Evolutionary conservation across 768 basidiomycete genomes (phyloP).

Genomic region (Crepidotus variabilis): DNA sequence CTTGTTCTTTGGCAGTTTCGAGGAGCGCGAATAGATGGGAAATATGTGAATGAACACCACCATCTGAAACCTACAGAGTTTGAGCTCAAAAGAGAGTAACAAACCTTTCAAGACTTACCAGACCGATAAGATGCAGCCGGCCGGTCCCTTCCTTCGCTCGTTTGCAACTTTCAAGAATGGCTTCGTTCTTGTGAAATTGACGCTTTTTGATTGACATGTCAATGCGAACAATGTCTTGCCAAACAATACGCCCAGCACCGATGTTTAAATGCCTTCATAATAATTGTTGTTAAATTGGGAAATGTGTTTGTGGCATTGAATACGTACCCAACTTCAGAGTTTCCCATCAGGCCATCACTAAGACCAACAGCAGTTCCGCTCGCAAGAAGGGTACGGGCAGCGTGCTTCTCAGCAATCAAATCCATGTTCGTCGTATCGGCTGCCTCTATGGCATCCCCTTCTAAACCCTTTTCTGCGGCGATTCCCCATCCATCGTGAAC

Average conservation of each 20-base stretch:
- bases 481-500: slow-evolving; percentile 98
- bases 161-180: slow-evolving; percentile 69
- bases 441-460: slow-evolving; percentile 88
- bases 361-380: slow-evolving; percentile 92
- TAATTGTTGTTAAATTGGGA: neutral
- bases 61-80: slow-evolving; percentile 72
- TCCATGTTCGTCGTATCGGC: slow-evolving; percentile 90
- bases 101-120: slow-evolving; percentile 44
- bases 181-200: slow-evolving; percentile 76
- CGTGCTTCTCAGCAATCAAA: slow-evolving; percentile 72
- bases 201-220: slow-evolving; percentile 88
- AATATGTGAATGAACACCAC: slow-evolving; percentile 97
- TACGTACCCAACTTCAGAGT: slow-evolving; percentile 93
- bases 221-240: slow-evolving; percentile 97
- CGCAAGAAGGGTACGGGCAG: slow-evolving; percentile 69
- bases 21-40: slow-evolving; percentile 86
- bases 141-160: slow-evolving; percentile 81
- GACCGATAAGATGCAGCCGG: slow-evolving; percentile 82
- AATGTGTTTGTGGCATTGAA: neutral
- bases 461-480: slow-evolving; percentile 57
- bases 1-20: slow-evolving; percentile 82
- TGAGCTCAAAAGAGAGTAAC: neutral
- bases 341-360: slow-evolving; percentile 94
- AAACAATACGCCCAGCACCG: slow-evolving; percentile 91
- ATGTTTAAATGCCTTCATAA: slow-evolving; percentile 84